Evolutionary conservation across 257 asterid genomes (phyloP).

Genomic region (Anisodus tanguticus): DNA sequence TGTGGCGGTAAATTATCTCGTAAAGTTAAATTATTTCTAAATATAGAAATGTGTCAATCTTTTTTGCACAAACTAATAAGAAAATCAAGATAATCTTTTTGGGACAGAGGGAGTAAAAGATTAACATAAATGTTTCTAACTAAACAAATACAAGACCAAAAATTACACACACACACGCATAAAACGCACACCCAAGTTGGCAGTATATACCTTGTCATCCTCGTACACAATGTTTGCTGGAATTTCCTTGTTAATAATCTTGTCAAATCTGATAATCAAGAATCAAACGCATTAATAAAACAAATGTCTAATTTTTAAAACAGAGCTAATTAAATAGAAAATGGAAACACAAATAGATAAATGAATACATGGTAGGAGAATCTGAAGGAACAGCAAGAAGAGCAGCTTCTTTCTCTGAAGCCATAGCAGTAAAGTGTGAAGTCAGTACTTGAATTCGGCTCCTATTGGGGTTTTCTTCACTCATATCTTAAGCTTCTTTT

Average conservation of each 20-base stretch:
- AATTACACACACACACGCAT: not conserved
- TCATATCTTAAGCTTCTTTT: not conserved
- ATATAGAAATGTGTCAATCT: too few relatives aligned
- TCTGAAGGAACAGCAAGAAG: constrained; percentile 73
- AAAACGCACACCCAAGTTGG: not conserved
- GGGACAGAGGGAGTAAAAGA: too few relatives aligned
- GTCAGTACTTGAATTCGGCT: constrained; percentile 53
- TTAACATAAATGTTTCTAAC: too few relatives aligned
- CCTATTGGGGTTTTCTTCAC: constrained; percentile 28
- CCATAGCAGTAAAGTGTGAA: constrained; percentile 70
- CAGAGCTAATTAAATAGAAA: constrained; percentile 17
- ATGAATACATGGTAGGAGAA: constrained; percentile 52
- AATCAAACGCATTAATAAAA: not conserved
- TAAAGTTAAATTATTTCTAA: too few relatives aligned
- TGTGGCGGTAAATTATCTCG: too few relatives aligned
- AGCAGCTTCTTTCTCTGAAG: constrained; percentile 93
- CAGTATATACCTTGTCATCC: constrained; percentile 72
- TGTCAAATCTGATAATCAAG: constrained; percentile 72
- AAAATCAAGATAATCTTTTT: too few relatives aligned
- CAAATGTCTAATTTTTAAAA: not conserved
- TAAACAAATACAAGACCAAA: too few relatives aligned
- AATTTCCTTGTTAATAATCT: constrained; percentile 83
- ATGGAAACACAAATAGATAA: too few relatives aligned
- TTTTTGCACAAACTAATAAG: too few relatives aligned
- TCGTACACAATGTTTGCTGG: constrained; percentile 80